phyloP scores from a whole-genome alignment of 1,284 basidiomycete species.

The Malassezia japonica region DNA sequence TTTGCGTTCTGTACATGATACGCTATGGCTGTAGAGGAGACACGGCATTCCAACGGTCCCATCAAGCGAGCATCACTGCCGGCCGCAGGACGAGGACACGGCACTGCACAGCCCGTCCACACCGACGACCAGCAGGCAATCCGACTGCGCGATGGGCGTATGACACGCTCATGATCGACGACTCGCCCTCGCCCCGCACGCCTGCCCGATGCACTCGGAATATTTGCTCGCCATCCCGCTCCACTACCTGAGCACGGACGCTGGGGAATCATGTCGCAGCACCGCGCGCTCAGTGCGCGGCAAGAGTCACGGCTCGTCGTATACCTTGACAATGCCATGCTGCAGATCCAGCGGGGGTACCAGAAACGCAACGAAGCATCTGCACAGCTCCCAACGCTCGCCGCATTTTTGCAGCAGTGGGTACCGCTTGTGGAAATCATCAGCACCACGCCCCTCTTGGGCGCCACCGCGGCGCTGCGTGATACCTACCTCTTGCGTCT shows the following conservation, averaged over 20 bases:
- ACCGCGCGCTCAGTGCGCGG: slow-evolving; percentile 18
- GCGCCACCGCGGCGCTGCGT: slow-evolving; percentile 21
- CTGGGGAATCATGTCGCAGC: too few species aligned
- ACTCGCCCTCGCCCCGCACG: too few species aligned
- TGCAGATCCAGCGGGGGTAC: slow-evolving; percentile 25
- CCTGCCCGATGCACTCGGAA: neutral
- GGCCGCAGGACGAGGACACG: too few species aligned
- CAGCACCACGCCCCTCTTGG: slow-evolving; percentile 27
- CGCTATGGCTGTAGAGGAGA: too few species aligned
- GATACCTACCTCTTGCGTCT: slow-evolving; percentile 32
- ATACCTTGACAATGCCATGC: slow-evolving; percentile 27
- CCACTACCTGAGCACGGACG: too few species aligned
- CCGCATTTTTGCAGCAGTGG: slow-evolving; percentile 24
- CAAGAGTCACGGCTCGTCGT: slow-evolving; percentile 30
- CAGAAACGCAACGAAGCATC: slow-evolving; percentile 26
- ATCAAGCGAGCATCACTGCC: too few species aligned
- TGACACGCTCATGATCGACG: too few species aligned
- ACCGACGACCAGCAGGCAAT: too few species aligned
- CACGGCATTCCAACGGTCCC: too few species aligned
- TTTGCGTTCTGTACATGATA: too few species aligned
- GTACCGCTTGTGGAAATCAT: slow-evolving; percentile 23
- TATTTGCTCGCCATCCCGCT: neutral
- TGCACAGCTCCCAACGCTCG: slow-evolving; percentile 20
- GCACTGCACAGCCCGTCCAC: too few species aligned
- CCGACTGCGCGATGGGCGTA: too few species aligned